Evolutionary conservation across 2,329 filamentous ascomycete genomes (phyloP).

Genomic region (Coniosporium tulheliwenetii): DNA sequence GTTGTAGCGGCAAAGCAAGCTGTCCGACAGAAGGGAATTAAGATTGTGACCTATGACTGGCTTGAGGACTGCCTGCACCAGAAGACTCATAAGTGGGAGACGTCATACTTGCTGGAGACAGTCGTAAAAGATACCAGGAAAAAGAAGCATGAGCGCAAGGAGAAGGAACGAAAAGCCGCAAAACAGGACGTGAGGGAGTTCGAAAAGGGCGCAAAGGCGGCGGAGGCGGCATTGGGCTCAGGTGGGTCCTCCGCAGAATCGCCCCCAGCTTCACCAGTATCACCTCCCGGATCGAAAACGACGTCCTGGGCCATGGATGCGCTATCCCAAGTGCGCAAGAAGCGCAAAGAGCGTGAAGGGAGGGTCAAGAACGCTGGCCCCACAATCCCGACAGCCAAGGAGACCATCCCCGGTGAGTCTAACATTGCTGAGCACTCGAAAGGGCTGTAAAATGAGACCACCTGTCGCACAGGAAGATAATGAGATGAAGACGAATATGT

Average conservation of each 20-base stretch:
- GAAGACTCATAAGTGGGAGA: slow-evolving; percentile 15
- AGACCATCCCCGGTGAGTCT: slow-evolving; percentile 13
- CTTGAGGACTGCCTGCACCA: slow-evolving; percentile 31
- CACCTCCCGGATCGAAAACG: too few species aligned
- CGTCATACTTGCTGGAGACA: slow-evolving; percentile 16
- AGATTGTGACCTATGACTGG: slow-evolving; percentile 28
- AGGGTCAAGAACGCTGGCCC: too few species aligned
- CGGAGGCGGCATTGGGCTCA: slow-evolving; percentile 1
- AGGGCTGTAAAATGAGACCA: background rate
- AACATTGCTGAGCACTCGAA: background rate
- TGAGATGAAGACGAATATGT: too few species aligned
- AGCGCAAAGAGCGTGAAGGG: too few species aligned
- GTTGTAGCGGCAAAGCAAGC: slow-evolving; percentile 13
- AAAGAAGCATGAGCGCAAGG: slow-evolving; percentile 14
- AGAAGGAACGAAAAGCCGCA: slow-evolving; percentile 13
- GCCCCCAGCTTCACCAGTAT: too few species aligned
- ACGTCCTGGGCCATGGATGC: too few species aligned
- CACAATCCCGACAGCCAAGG: slow-evolving; percentile 4
- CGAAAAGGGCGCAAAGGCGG: slow-evolving; percentile 14
- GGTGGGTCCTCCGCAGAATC: too few species aligned
- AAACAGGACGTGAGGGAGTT: slow-evolving; percentile 12
- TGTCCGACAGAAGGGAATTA: slow-evolving; percentile 5
- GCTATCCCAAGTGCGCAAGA: too few species aligned
- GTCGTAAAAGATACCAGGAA: slow-evolving; percentile 12
- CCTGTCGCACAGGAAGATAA: too few species aligned